Evolutionary conservation across 1,284 basidiomycete genomes (phyloP).

Genomic region (Pulchroboletus neoregius): DNA sequence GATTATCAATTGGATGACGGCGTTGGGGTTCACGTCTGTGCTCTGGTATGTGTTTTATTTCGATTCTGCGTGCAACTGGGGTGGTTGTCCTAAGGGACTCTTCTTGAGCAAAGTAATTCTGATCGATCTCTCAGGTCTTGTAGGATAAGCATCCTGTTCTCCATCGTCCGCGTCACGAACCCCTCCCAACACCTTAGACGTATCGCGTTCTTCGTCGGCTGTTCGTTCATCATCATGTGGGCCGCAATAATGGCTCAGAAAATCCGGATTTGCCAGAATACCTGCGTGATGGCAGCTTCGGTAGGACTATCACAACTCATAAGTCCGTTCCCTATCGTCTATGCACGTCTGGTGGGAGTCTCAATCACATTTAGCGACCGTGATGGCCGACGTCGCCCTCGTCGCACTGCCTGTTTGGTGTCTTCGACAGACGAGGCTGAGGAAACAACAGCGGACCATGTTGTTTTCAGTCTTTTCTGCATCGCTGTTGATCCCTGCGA

Average conservation of each 20-base stretch:
- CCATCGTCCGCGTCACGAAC: constrained; percentile 20
- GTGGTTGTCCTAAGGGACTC: neutral
- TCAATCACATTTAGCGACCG: constrained; percentile 8
- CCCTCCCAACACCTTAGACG: constrained; percentile 11
- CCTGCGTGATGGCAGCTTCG: constrained; percentile 7
- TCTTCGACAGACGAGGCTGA: constrained; percentile 8
- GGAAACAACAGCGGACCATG: constrained; percentile 18
- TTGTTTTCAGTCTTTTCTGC: constrained; percentile 21
- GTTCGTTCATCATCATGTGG: constrained; percentile 27
- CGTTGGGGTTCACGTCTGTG: constrained; percentile 20
- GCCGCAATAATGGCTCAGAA: constrained; percentile 17
- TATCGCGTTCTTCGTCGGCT: constrained; percentile 8
- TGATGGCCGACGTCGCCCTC: constrained; percentile 28
- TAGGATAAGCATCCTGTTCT: constrained; percentile 26
- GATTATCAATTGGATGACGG: constrained; percentile 13
- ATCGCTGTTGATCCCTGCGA: constrained; percentile 14
- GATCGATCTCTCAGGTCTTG: constrained; percentile 17
- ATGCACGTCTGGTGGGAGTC: neutral
- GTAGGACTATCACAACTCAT: constrained; percentile 20
- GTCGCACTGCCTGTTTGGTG: constrained; percentile 22
- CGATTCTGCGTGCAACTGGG: neutral
- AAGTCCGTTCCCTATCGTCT: constrained; percentile 13
- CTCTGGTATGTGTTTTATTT: constrained; percentile 16
- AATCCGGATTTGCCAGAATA: constrained; percentile 7
- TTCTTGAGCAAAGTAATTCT: neutral